Evolutionary conservation across 163 green algal species (phyloP), one percentile per base, ranked within the genome.

Genomic region (Coccomyxa subellipsoidea): DNA sequence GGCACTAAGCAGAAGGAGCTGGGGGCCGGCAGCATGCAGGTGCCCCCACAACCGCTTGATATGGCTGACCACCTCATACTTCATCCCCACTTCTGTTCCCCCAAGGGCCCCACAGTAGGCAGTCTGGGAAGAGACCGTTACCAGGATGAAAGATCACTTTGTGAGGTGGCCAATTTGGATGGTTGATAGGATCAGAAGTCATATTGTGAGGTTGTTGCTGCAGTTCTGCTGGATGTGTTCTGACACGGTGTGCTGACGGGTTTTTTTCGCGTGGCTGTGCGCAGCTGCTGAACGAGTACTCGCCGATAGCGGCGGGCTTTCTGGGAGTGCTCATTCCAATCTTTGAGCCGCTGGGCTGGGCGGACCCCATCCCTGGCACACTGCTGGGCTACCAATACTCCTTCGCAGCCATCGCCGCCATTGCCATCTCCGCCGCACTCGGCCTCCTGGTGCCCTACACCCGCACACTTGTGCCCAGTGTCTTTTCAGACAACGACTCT

Each of bases 1-100:
- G 95, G 95, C 79, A 90, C 84, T 31, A 97, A 97, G 85, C 95
- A 98, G 87, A 95, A 94, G 82, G 93, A 97, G 85, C 90, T 98
- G 53, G 80, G 88, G 27, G 90, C 93, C 7, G 90, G 89, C 79
- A 93, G 85, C 85, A 96, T 97, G 90, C 94, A 77, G 70, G 70
- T 40, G 32, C 70, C 18, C 70, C 2, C 70, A 27, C 5, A 6
- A 27, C n/a, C n/a, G n/a, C n/a, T n/a, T n/a, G n/a, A n/a, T n/a
- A n/a, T n/a, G n/a, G n/a, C n/a, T n/a, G n/a, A n/a, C n/a, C n/a
- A n/a, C n/a, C n/a, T n/a, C n/a, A n/a, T n/a, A n/a, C n/a, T n/a
- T n/a, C n/a, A n/a, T n/a, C n/a, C n/a, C n/a, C n/a, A n/a, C n/a
- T n/a, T n/a, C n/a, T n/a, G n/a, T n/a, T n/a, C n/a, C n/a, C n/a